Evolutionary conservation across 345 rosid genomes (phyloP), one percentile per base, ranked within the genome.

Genomic region (Abelmoschus esculentus): DNA sequence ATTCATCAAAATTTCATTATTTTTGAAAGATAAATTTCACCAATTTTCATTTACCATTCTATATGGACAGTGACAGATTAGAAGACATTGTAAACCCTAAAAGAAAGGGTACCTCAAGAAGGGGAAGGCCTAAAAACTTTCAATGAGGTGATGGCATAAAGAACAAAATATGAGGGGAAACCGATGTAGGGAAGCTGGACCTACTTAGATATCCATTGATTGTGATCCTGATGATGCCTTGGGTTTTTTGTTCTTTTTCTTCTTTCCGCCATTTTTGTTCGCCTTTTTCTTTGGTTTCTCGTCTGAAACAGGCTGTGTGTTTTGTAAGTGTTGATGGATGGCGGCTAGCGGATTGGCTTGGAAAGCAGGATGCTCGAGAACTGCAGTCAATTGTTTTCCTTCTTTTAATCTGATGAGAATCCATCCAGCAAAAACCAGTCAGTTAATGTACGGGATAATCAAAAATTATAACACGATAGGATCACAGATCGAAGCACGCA

Each of bases 341-440:
- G 95, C 85, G 77, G 82, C 93, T 7, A 88, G 62, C 0, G 97
- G 96, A 82, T 95, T 91, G 10, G 83, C 78, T 72, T 78, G 86
- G 77, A 89, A 95, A 38, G 81, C 83, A 13, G 88, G 93, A 80
- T 91, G 85, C 61, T 78, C 83, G 28, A 88, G 85, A 79, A 91
- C 93, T 70, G 78, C 78, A 72, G 70, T 78, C 83, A 90, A 49
- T 65, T 87, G 89, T 52, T 80, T 80, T 50, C 85, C 83, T 77
- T 95, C 99, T 67, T 78, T 80, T 83, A 87, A 57, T 80, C 97
- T 93, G 76, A 29, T 7, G 31, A 69, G 28, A 67, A 64, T 15
- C 22, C 62, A 77, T 49, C 22, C 57, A 15, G 2, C 19, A 44
- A 72, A 63, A 19, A 26, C 32, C 31, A 15, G 61, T 14, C 11